A percentile compares a stretch with the other conserved stretches of the same genome.
Evolutionary conservation across 495 filamentous ascomycete genomes (phyloP).

Genomic region (Penicillium nucicola): DNA sequence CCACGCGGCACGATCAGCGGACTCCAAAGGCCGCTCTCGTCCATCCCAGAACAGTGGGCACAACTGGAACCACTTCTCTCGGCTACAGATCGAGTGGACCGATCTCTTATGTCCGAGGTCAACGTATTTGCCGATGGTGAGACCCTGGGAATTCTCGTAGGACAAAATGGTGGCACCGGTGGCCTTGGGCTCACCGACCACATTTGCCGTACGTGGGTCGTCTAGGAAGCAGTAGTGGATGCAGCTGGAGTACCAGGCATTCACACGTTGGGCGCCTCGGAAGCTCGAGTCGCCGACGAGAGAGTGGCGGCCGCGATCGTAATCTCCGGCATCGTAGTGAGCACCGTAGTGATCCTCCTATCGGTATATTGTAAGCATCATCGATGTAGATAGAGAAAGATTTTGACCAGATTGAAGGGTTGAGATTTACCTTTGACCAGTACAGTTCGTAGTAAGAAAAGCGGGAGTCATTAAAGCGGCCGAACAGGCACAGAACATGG

Average conservation of each 20-base stretch:
- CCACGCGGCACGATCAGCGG: slow-evolving; percentile 46
- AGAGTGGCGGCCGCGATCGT: slow-evolving; percentile 66
- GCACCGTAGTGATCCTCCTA: slow-evolving; percentile 66
- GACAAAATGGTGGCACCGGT: slow-evolving; percentile 58
- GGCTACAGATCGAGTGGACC: slow-evolving; percentile 55
- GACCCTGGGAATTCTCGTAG: slow-evolving; percentile 64
- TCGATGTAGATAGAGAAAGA: background rate
- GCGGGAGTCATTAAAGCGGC: slow-evolving; percentile 54
- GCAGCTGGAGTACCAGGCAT: slow-evolving; percentile 64
- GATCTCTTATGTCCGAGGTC: slow-evolving; percentile 65
- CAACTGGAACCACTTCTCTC: slow-evolving; percentile 68
- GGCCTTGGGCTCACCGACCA: slow-evolving; percentile 65
- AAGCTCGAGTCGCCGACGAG: slow-evolving; percentile 62
- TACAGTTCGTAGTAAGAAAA: slow-evolving; percentile 73
- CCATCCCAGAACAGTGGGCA: slow-evolving; percentile 55
- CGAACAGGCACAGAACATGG: slow-evolving; percentile 60
- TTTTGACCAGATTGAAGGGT: background rate
- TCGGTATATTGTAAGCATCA: slow-evolving; percentile 6
- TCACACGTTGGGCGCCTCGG: slow-evolving; percentile 63
- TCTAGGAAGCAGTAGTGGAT: slow-evolving; percentile 72
- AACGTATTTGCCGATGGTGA: slow-evolving; percentile 62
- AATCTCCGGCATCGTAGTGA: slow-evolving; percentile 60
- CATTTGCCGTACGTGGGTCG: slow-evolving; percentile 58
- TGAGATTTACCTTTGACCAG: slow-evolving; percentile 58
- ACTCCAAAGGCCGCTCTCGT: slow-evolving; percentile 41